Conservation (phyloP, 139 green algal genomes). For the Cymbomonas tetramitiformis region DNA sequence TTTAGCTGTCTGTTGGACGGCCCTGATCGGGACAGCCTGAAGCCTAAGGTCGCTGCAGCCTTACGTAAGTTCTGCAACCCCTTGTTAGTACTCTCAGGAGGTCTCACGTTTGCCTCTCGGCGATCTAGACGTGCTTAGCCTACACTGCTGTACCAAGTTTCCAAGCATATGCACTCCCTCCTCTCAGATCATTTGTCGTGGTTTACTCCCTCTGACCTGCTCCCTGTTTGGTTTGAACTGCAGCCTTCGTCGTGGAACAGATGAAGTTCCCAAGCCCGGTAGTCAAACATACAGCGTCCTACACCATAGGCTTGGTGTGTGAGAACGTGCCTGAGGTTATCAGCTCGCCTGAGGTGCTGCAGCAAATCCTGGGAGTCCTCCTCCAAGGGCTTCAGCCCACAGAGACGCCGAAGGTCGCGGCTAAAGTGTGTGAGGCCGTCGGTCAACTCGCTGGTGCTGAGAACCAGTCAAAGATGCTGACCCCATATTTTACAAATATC, state of each 20-base stretch:
- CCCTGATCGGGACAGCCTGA: conserved; percentile 42
- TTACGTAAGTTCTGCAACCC: too few species aligned
- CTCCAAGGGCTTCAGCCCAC: conserved; percentile 43
- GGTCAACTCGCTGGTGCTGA: conserved; percentile 47
- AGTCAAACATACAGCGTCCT: conserved; percentile 85
- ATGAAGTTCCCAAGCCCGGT: conserved; percentile 59
- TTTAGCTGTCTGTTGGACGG: conserved; percentile 93
- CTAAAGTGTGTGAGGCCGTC: conserved; percentile 75
- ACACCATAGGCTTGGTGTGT: conserved; percentile 85
- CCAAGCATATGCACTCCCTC: too few species aligned
- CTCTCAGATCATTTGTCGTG: too few species aligned
- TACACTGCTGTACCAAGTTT: too few species aligned
- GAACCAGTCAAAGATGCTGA: conserved; percentile 24
- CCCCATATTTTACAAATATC: conserved; percentile 66
- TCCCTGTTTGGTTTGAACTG: background rate
- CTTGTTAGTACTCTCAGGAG: too few species aligned
- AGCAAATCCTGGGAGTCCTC: conserved; percentile 41
- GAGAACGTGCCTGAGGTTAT: conserved; percentile 67
- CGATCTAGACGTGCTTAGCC: too few species aligned
- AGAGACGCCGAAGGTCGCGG: conserved; percentile 70
- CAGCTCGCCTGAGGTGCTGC: conserved; percentile 24
- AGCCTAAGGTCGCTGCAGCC: conserved; percentile 46
- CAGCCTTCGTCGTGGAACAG: conserved; percentile 24
- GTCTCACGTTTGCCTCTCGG: too few species aligned
- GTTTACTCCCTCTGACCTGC: conserved; percentile 47